These are phyloP conservation scores for Pythium chondricola DNA, from an alignment of 352 stramenopile species.

Conservation along the genomic window DNA sequence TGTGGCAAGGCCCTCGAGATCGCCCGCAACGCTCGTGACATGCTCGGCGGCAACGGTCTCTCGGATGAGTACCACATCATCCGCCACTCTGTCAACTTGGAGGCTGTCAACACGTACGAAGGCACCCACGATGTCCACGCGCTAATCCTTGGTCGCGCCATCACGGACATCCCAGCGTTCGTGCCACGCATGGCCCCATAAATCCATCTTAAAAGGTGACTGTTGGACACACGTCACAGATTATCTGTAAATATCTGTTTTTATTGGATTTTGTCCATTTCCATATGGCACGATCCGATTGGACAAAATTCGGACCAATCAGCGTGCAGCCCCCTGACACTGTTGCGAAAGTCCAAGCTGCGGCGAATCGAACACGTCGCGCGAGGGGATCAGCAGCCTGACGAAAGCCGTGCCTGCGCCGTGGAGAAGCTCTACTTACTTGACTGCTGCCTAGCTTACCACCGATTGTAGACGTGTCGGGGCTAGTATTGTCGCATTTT, in stretches of 20 bases:
- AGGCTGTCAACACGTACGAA: constrained; percentile 99
- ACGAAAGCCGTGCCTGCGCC: too few species aligned
- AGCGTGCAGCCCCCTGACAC: constrained; percentile 2
- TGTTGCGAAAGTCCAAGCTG: too few species aligned
- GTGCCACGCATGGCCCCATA: constrained; percentile 67
- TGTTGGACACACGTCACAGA: constrained; percentile 12
- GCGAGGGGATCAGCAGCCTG: too few species aligned
- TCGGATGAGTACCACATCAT: constrained; percentile 99
- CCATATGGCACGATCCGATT: constrained; percentile 15
- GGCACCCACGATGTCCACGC: constrained; percentile 98
- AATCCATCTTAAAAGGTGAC: neutral
- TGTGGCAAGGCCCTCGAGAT: constrained; percentile 95
- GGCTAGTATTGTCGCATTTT: too few species aligned
- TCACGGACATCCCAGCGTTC: constrained; percentile 95
- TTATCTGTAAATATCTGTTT: constrained; percentile 1
- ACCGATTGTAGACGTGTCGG: too few species aligned
- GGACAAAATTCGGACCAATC: constrained; percentile 17
- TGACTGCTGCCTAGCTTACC: too few species aligned
- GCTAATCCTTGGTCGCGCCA: constrained; percentile 96
- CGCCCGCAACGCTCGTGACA: constrained; percentile 88
- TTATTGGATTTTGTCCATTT: neutral
- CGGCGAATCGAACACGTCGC: too few species aligned
- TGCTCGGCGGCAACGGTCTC: constrained; percentile 98
- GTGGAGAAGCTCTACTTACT: too few species aligned
- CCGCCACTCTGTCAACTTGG: constrained; percentile 96